Base-by-base conservation (phyloP, 768 basidiomycete genomes). In the Cubamyces sp. region DNA sequence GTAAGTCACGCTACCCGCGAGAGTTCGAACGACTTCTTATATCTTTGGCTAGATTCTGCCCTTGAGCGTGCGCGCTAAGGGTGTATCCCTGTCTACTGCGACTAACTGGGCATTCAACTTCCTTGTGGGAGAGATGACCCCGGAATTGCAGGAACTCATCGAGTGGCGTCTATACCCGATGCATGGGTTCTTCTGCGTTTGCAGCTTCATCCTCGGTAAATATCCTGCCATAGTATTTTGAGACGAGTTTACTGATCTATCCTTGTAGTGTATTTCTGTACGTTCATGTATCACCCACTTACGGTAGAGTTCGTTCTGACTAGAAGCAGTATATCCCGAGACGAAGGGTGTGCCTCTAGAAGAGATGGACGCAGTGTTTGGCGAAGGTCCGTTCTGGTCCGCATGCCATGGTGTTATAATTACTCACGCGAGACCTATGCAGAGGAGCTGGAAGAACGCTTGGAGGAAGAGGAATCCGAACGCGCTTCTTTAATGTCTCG, bases 161-260 rank as follows among this genome's bases (percentile, higher is more conserved):
- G 83, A 82, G 43, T 98, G 96, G 95, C 82, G 91, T 49, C 73
- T 98, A 57, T 97, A 98, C 76, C 92, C 93, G 0, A 96, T 98
- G 94, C 94, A 96, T 68, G 93, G 89, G 23, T 94, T 94, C 77
- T 95, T 94, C 75, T 94, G 94, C 72, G 84, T 84, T 9, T 88
- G 91, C 69, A 92, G 92, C 70, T 92, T 96, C 71, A 77, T 96
- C 49, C 78, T 94, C 46, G 91, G 86, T 87, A 71, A 68, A 78
- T 74, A 5, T 47, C 16, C 8, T 46, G 3, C 3, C 1, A 1
- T 41, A 14, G 30, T 1, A 1, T 18, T 0, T 23, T 11, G 2
- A 18, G 21, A 23, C 11, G 16, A 16, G 47, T 19, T 41, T 26
- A 23, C 53, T 71, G 55, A 67, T 59, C n/a, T 14, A 9, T 23